Percentiles rank a stretch among this genome's conserved stretches.
Conservation (phyloP, 192 early-diverging fungal genomes). For the Physocladia obscura region DNA sequence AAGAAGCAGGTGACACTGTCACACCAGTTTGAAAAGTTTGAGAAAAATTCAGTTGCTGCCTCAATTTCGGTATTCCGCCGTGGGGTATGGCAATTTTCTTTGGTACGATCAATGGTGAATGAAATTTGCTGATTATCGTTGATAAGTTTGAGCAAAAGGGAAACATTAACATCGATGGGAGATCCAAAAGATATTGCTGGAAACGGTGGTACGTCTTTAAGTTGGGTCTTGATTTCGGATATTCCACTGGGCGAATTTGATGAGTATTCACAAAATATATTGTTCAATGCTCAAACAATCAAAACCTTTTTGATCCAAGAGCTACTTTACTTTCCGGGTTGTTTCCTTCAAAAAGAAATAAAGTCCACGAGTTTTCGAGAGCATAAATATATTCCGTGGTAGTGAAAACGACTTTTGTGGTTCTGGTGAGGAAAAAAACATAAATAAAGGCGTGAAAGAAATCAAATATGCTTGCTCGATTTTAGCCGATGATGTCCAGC, state of each 20-base stretch:
- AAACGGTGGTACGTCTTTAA: slow-evolving; percentile 3
- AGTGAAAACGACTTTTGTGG: neutral
- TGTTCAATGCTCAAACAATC: too few relatives aligned
- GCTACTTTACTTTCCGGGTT: neutral
- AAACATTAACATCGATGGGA: slow-evolving; percentile 15
- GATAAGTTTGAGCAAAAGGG: neutral
- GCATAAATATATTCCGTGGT: slow-evolving; percentile 3
- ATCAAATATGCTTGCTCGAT: too few relatives aligned
- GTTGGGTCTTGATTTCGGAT: neutral
- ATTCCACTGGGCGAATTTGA: neutral
- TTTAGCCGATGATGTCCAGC: too few relatives aligned
- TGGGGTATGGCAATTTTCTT: slow-evolving; percentile 30
- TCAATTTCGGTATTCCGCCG: slow-evolving; percentile 21
- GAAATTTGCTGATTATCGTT: slow-evolving; percentile 6
- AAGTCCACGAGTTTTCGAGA: neutral
- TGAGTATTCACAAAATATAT: too few relatives aligned
- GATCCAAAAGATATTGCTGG: neutral
- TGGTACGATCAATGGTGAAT: slow-evolving; percentile 22
- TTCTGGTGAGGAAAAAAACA: neutral
- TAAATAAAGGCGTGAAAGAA: neutral
- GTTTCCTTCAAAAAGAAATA: slow-evolving; percentile 12
- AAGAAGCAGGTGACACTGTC: neutral
- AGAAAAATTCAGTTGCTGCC: neutral
- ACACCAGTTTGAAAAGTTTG: neutral
- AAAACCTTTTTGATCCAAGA: neutral